Evolutionary conservation across 345 rosid genomes (phyloP).

Genomic region (Streptanthus diversifolius): DNA sequence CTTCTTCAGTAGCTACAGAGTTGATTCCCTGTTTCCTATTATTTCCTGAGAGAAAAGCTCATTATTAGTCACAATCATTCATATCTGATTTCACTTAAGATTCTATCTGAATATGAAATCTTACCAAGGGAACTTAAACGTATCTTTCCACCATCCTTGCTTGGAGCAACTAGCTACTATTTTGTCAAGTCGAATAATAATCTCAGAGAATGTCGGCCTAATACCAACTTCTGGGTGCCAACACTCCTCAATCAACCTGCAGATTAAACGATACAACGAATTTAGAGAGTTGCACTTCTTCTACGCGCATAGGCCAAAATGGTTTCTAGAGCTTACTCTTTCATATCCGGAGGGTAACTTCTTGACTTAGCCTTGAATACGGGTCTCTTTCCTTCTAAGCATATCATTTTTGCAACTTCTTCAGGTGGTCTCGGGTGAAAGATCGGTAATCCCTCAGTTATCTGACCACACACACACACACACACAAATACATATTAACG

Average conservation of each 20-base stretch:
- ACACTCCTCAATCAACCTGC: constrained; percentile 85
- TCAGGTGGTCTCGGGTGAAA: constrained; percentile 65
- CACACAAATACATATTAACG: constrained; percentile 3
- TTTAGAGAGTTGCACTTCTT: not conserved
- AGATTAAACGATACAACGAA: not conserved
- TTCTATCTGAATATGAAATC: constrained; percentile 5
- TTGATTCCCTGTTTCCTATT: not conserved
- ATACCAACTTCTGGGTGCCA: constrained; percentile 57
- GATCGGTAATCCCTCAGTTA: constrained; percentile 73
- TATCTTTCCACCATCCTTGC: constrained; percentile 90
- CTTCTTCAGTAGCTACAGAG: not conserved
- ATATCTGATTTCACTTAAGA: not conserved
- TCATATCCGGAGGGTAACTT: constrained; percentile 69
- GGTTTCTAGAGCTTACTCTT: constrained; percentile 54
- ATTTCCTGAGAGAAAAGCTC: constrained; percentile 24
- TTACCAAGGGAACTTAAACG: constrained; percentile 93
- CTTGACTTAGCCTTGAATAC: constrained; percentile 58
- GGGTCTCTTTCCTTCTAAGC: constrained; percentile 68
- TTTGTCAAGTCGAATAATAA: constrained; percentile 68
- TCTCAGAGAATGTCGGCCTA: constrained; percentile 78
- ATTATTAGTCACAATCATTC: not conserved
- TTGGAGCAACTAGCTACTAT: constrained; percentile 62
- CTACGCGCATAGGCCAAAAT: not conserved
- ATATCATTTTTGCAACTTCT: constrained; percentile 67
- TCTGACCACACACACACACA: constrained; percentile 40